Evolutionary conservation across 495 filamentous ascomycete species (phyloP).

Genomic region (Penicillium robsamsonii): DNA sequence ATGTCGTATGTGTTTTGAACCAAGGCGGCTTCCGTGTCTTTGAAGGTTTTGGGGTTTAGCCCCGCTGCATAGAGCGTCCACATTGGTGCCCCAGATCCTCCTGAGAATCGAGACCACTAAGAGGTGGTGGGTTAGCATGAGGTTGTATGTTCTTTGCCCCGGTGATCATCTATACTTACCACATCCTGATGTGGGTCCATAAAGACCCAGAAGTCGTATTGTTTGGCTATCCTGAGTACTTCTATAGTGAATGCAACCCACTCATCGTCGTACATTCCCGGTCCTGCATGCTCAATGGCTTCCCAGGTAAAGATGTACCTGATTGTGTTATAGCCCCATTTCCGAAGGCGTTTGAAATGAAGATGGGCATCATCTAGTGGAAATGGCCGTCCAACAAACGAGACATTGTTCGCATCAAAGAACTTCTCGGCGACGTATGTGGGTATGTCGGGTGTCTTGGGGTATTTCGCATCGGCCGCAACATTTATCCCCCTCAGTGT

Average conservation of each 20-base stretch:
- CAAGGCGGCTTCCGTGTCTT: conserved; percentile 83
- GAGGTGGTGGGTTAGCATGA: conserved; percentile 18
- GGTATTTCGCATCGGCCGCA: conserved; percentile 67
- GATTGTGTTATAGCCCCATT: conserved; percentile 92
- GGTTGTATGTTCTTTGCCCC: conserved; percentile 1
- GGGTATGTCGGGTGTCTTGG: conserved; percentile 72
- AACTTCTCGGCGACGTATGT: conserved; percentile 77
- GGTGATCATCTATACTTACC: conserved; percentile 47
- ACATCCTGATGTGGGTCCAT: conserved; percentile 99
- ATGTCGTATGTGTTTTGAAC: conserved; percentile 95
- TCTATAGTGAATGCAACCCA: conserved; percentile 90
- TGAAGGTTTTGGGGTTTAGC: conserved; percentile 79
- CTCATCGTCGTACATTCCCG: conserved; percentile 91
- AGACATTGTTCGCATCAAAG: conserved; percentile 90
- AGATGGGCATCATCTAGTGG: conserved; percentile 74
- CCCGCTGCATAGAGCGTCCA: conserved; percentile 97
- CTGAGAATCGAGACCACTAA: conserved; percentile 90
- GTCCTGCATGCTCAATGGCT: conserved; percentile 91
- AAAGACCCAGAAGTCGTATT: conserved; percentile 92
- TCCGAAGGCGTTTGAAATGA: conserved; percentile 83
- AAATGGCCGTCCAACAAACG: conserved; percentile 85
- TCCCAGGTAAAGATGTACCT: conserved; percentile 98
- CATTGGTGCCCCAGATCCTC: conserved; percentile 93
- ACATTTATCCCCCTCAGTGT: conserved; percentile 69
- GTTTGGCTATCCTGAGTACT: conserved; percentile 76